Base-by-base conservation (phyloP, 2,329 filamentous ascomycete species). In the Neodidymelliopsis sp. region DNA sequence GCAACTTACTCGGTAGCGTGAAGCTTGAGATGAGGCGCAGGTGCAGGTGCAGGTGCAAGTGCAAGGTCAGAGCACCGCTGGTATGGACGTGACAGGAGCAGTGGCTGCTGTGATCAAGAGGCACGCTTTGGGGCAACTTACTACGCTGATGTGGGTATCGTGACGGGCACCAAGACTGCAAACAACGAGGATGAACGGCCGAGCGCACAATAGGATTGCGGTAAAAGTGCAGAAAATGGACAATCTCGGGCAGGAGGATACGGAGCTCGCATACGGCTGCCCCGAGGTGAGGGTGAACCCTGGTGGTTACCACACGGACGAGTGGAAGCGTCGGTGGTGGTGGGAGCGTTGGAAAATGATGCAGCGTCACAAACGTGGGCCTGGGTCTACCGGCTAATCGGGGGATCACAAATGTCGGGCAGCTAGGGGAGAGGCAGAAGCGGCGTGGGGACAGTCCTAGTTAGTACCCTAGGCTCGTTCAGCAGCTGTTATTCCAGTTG, bases 241-340 rank as follows among this genome's bases (percentile, higher is more conserved):
- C 57, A 55, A 31, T 36, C 36, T 68, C 69, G 70, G 70, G 57
- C 68, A 69, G 62, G 67, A 67, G 69, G 70, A 71, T 56, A 60
- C 50, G 57, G 54, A 42, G 60, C 44, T 56, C 40, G 60, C 52
- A 60, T 42, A 52, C 52, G 54, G 53, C 47, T 49, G 56, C 55
- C 54, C 67, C 67, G 66, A 70, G 66, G 67, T 57, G 62, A 60
- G 61, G 35, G 35, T 31, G 60, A 57, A 62, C 54, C 60, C 56
- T 63, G 65, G 27, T 52, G 58, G 52, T 43, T 53, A 57, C 46
- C 46, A 63, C 60, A 59, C 70, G 70, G 70, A 70, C 69, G 66
- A 70, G 66, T 66, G 70, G 70, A 72, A 72, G 67, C n/a, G n/a
- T 28, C 24, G 35, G 35, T 44, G 22, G 47, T 34, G 34, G 43